Percentiles rank a stretch among this genome's conserved stretches.
phyloP scores from a whole-genome alignment of 2,329 filamentous ascomycete genomes.

The Xylaria sp. region DNA sequence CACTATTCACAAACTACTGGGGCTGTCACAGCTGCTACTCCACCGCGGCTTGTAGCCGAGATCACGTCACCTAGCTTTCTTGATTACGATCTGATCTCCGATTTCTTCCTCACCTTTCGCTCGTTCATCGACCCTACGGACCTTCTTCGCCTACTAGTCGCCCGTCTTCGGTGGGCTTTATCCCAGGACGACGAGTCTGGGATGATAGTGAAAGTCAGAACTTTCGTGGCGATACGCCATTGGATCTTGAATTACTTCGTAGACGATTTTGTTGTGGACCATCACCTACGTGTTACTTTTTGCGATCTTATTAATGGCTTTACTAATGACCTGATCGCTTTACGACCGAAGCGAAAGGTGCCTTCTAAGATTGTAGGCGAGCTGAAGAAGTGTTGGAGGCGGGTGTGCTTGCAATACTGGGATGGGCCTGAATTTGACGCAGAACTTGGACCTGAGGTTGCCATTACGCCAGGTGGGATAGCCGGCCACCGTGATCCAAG shows the following conservation, averaged over 20 bases:
- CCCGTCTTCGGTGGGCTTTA: conserved; percentile 87
- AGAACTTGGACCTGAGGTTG: conserved; percentile 68
- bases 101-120: conserved; percentile 97
- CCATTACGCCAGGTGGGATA: conserved; percentile 80
- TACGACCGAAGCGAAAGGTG: conserved; percentile 58
- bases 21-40: conserved; percentile 88
- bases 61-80: conserved; percentile 96
- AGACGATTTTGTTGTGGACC: conserved; percentile 88
- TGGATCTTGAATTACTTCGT: conserved; percentile 99
- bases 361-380: conserved; percentile 89
- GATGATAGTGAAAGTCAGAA: conserved; percentile 92
- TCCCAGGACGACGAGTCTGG: conserved; percentile 82
- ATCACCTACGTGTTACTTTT: conserved; percentile 78
- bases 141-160: conserved; percentile 83
- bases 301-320: conserved; percentile 82
- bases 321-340: conserved; percentile 63
- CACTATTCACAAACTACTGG: conserved; percentile 77
- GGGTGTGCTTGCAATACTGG: conserved; percentile 91
- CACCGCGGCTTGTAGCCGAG: conserved; percentile 89
- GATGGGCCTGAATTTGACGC: conserved; percentile 74
- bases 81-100: conserved; percentile 95
- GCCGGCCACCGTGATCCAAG: conserved; percentile 67
- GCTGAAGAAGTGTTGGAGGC: conserved; percentile 96
- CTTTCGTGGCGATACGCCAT: conserved; percentile 93
- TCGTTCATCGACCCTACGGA: conserved; percentile 82